phyloP scores from a whole-genome alignment of 2,329 filamentous ascomycete genomes.

The Ophiostoma australiae region DNA sequence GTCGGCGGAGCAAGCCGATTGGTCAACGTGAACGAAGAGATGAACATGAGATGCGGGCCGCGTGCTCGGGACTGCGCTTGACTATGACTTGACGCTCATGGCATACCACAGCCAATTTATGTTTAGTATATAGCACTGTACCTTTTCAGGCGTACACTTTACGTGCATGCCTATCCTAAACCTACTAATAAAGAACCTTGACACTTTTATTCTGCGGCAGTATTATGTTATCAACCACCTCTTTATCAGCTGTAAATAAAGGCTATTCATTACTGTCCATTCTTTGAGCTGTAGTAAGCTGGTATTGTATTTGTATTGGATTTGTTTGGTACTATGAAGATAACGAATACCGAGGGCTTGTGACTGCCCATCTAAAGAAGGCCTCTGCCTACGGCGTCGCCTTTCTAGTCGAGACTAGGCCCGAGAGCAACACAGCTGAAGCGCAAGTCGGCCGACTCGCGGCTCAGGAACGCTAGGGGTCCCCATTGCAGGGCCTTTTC shows the following conservation, averaged over 20 bases:
- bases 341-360: neutral
- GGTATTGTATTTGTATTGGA: neutral
- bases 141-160: neutral
- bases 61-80: neutral
- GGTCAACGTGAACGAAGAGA: neutral
- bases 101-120: neutral
- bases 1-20: neutral
- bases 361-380: neutral
- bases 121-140: neutral
- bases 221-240: too few species aligned
- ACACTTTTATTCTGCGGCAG: neutral
- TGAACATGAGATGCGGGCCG: neutral
- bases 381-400: neutral
- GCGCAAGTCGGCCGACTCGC: slow-evolving; percentile 50
- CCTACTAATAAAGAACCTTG: neutral
- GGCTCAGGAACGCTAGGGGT: slow-evolving; percentile 51
- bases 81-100: neutral
- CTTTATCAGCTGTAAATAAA: too few species aligned
- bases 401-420: slow-evolving; percentile 44
- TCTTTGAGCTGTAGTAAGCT: neutral
- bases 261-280: too few species aligned
- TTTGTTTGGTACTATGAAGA: neutral
- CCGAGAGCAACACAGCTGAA: slow-evolving; percentile 57
- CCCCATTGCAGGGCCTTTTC: slow-evolving; percentile 70
- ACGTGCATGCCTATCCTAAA: neutral